phyloP scores from a whole-genome alignment of 2,329 filamentous ascomycete genomes.

The Pseudocercospora fuligena region DNA sequence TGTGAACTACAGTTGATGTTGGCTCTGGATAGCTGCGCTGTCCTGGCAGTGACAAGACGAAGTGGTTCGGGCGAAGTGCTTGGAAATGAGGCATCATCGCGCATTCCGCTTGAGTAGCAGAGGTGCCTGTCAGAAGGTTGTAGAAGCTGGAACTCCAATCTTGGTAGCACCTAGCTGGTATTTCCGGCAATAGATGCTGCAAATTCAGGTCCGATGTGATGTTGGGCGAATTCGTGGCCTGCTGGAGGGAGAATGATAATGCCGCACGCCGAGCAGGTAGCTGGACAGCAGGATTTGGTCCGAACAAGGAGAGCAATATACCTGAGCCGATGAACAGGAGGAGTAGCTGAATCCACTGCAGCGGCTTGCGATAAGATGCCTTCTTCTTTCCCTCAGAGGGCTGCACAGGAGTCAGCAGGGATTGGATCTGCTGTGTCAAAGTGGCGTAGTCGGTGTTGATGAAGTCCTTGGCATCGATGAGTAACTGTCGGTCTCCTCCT shows the following conservation, averaged over 20 bases:
- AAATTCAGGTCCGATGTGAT: constrained; percentile 31
- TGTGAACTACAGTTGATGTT: constrained; percentile 12
- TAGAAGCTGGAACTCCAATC: constrained; percentile 4
- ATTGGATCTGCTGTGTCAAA: constrained; percentile 1
- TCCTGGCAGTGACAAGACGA: constrained; percentile 36
- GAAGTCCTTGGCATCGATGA: constrained; percentile 7
- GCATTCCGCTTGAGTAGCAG: constrained; percentile 2
- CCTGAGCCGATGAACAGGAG: constrained; percentile 11
- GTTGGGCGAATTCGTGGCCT: constrained; percentile 25
- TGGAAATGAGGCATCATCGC: constrained; percentile 23
- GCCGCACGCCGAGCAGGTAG: constrained; percentile 28
- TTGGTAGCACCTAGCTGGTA: constrained; percentile 16
- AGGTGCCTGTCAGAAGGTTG: constrained; percentile 18
- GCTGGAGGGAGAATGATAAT: constrained; percentile 27
- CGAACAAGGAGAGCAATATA: neutral
- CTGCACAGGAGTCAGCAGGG: neutral
- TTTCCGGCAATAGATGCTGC: constrained; percentile 34
- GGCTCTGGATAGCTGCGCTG: constrained; percentile 11
- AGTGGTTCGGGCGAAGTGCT: constrained; percentile 29
- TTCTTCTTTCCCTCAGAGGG: neutral
- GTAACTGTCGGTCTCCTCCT: neutral
- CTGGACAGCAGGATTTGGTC: constrained; percentile 4
- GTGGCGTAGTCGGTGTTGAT: constrained; percentile 2
- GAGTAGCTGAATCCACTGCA: constrained; percentile 4
- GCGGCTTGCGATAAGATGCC: neutral